Evolutionary conservation across 1,284 basidiomycete species (phyloP).

Genomic region (Fistulina hepatica): DNA sequence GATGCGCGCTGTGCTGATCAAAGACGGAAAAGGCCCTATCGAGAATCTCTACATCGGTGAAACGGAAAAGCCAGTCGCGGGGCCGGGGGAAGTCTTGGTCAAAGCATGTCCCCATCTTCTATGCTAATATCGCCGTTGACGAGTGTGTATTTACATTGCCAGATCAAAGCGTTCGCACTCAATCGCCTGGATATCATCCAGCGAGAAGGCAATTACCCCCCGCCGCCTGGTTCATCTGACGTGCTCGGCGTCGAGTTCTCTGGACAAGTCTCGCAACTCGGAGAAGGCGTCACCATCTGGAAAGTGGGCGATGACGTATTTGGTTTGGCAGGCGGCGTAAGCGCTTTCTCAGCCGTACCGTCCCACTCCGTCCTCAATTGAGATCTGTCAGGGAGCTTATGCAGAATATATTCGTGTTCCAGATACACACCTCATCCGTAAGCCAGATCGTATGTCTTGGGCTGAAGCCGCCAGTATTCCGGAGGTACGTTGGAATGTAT

Average conservation of each 20-base stretch:
- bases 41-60: slow-evolving; percentile 77
- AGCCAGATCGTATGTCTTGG: slow-evolving; percentile 73
- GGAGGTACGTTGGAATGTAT: too few relatives aligned
- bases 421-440: slow-evolving; percentile 61
- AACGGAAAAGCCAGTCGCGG: slow-evolving; percentile 46
- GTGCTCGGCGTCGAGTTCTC: slow-evolving; percentile 93
- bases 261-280: slow-evolving; percentile 56
- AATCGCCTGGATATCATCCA: slow-evolving; percentile 85
- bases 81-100: slow-evolving; percentile 60
- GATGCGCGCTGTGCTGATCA: slow-evolving; percentile 82
- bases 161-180: slow-evolving; percentile 75
- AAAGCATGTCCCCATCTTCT: slow-evolving; percentile 34
- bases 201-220: slow-evolving; percentile 67
- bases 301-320: slow-evolving; percentile 78
- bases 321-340: slow-evolving; percentile 42
- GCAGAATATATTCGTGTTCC: slow-evolving; percentile 77
- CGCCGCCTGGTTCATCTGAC: slow-evolving; percentile 65
- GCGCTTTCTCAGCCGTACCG: slow-evolving; percentile 3
- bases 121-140: not conserved
- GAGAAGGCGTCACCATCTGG: slow-evolving; percentile 45
- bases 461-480: slow-evolving; percentile 78
- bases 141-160: slow-evolving; percentile 1
- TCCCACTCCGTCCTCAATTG: not conserved
- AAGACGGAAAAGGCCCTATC: slow-evolving; percentile 66
- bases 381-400: slow-evolving; percentile 65